Percentiles rank a stretch among this genome's conserved stretches.
Evolutionary conservation across 768 basidiomycete species (phyloP).

Genomic region (Boletus reticuloceps): DNA sequence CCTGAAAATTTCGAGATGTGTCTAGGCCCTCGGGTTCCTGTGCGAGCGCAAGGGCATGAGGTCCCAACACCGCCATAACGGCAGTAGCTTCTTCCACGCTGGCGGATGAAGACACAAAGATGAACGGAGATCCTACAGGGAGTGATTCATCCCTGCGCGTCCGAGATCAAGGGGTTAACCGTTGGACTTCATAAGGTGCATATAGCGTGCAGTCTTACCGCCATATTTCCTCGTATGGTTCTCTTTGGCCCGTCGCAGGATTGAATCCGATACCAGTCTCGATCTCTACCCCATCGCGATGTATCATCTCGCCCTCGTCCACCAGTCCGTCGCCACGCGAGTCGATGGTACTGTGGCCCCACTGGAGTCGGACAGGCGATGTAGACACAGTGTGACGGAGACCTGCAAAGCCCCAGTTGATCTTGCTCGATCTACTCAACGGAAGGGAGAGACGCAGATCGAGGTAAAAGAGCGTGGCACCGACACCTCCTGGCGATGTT

Average conservation of each 20-base stretch:
- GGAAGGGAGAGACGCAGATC: slow-evolving; percentile 27
- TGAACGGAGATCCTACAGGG: slow-evolving; percentile 9
- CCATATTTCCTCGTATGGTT: slow-evolving; percentile 24
- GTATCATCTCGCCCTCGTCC: slow-evolving; percentile 21
- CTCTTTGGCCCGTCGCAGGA: slow-evolving; percentile 18
- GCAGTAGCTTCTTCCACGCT: slow-evolving; percentile 12
- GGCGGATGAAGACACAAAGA: slow-evolving; percentile 21
- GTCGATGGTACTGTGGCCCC: slow-evolving; percentile 22
- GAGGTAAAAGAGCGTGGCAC: slow-evolving; percentile 21
- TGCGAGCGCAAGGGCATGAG: slow-evolving; percentile 23
- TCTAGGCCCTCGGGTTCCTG: slow-evolving; percentile 2
- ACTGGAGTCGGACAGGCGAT: slow-evolving; percentile 12
- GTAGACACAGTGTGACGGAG: slow-evolving; percentile 21
- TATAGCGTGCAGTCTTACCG: slow-evolving; percentile 3
- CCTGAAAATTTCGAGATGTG: slow-evolving; percentile 3
- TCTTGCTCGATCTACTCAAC: slow-evolving; percentile 10
- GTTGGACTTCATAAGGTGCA: background rate
- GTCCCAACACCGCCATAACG: slow-evolving; percentile 24
- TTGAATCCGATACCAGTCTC: slow-evolving; percentile 24
- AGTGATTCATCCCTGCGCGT: slow-evolving; percentile 20
- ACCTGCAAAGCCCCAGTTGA: slow-evolving; percentile 26
- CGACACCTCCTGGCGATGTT: slow-evolving; percentile 14
- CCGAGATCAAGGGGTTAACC: background rate
- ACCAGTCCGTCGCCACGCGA: slow-evolving; percentile 9
- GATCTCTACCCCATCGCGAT: slow-evolving; percentile 21